Percentiles rank a stretch among this genome's conserved stretches.
Evolutionary conservation across 306 rosid species (phyloP).

Genomic region (Prunus kanzakura): DNA sequence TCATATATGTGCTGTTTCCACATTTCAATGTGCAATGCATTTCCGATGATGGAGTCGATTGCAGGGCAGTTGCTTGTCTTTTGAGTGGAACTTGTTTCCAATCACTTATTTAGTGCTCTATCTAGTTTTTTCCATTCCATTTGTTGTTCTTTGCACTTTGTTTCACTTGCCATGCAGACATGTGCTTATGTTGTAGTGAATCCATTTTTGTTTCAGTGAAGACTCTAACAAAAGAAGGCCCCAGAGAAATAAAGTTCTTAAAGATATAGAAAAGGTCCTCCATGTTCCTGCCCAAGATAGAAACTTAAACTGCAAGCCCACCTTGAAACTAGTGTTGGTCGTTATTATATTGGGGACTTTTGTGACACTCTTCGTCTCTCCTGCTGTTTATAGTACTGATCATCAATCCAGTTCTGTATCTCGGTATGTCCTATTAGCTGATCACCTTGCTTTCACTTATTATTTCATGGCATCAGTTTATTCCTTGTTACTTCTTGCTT

Average conservation of each 20-base stretch:
- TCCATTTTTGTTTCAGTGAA: slow-evolving; percentile 56
- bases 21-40: not conserved
- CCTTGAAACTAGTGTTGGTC: slow-evolving; percentile 63
- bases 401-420: slow-evolving; percentile 44
- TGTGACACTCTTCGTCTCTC: slow-evolving; percentile 59
- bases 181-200: not conserved
- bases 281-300: slow-evolving; percentile 31
- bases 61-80: not conserved
- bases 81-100: not conserved
- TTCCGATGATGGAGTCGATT: not conserved
- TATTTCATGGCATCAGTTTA: not conserved
- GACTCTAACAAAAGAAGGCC: slow-evolving; percentile 60
- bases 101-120: not conserved
- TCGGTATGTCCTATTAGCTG: slow-evolving; percentile 40
- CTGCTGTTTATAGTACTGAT: slow-evolving; percentile 64
- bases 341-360: slow-evolving; percentile 63
- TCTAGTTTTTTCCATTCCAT: not conserved
- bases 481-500: not conserved
- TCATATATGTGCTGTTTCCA: not conserved
- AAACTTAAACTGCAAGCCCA: slow-evolving; percentile 58
- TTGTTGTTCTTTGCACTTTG: slow-evolving; percentile 14
- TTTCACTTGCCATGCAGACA: slow-evolving; percentile 18
- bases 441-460: slow-evolving; percentile 4
- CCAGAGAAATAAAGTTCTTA: slow-evolving; percentile 59
- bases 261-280: slow-evolving; percentile 58